phyloP scores from a whole-genome alignment of 805 yeast species.

The Yarrowia alimentaria region DNA sequence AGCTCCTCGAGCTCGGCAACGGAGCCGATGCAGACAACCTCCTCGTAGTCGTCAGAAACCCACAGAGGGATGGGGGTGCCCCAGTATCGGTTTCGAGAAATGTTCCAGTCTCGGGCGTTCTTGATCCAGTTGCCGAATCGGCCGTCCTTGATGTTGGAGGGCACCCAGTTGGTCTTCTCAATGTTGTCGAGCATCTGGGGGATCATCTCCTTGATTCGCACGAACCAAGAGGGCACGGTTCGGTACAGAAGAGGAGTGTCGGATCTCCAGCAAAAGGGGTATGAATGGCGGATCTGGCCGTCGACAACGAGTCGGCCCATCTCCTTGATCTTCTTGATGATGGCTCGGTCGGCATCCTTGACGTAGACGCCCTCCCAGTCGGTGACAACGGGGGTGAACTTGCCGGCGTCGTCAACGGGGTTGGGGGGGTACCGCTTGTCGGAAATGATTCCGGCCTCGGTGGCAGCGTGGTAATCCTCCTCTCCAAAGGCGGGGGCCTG shows the following conservation, averaged over 20 bases:
- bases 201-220: slow-evolving; percentile 79
- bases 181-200: slow-evolving; percentile 88
- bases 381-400: slow-evolving; percentile 69
- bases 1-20: slow-evolving; percentile 80
- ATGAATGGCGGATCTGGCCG: slow-evolving; percentile 88
- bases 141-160: slow-evolving; percentile 82
- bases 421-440: slow-evolving; percentile 77
- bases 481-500: slow-evolving; percentile 99
- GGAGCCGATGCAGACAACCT: slow-evolving; percentile 90
- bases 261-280: slow-evolving; percentile 99
- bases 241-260: slow-evolving; percentile 96
- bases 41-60: slow-evolving; percentile 92
- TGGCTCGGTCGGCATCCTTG: slow-evolving; percentile 91
- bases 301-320: slow-evolving; percentile 71
- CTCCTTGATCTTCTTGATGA: slow-evolving; percentile 79
- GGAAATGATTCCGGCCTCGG: slow-evolving; percentile 68
- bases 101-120: slow-evolving; percentile 98
- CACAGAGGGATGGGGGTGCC: slow-evolving; percentile 99
- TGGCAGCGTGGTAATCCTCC: slow-evolving; percentile 86
- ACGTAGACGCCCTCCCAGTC: slow-evolving; percentile 82
- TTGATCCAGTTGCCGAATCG: slow-evolving; percentile 98
- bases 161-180: slow-evolving; percentile 92
- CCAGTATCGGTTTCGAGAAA: slow-evolving; percentile 98
- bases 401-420: slow-evolving; percentile 93
- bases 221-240: slow-evolving; percentile 98